These are phyloP conservation scores for Boletus rufocinnamomeus DNA, from an alignment of 768 basidiomycete genomes.

Conservation along the genomic window DNA sequence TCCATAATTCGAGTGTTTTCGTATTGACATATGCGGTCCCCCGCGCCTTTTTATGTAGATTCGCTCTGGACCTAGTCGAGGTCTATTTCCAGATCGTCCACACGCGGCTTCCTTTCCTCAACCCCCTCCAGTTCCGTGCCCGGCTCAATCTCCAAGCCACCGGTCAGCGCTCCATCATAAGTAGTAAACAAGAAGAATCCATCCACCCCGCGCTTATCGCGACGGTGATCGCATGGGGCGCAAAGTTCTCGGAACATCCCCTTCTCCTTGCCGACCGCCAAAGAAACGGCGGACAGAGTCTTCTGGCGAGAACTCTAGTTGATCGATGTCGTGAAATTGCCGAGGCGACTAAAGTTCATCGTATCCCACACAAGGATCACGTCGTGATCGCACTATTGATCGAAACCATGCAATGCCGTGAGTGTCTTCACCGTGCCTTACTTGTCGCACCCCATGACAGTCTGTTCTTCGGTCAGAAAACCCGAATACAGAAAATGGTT, in stretches of 20 bases:
- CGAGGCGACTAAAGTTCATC: constrained; percentile 84
- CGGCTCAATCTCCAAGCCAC: constrained; percentile 53
- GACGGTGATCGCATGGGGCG: constrained; percentile 87
- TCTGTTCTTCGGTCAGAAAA: constrained; percentile 51
- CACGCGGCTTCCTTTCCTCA: constrained; percentile 83
- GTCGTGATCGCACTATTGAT: constrained; percentile 80
- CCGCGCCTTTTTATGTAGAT: constrained; percentile 47
- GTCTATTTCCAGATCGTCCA: constrained; percentile 94
- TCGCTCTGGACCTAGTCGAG: constrained; percentile 90
- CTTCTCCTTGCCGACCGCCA: constrained; percentile 77
- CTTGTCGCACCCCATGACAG: constrained; percentile 10
- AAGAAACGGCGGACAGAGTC: constrained; percentile 69
- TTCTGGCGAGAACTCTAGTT: constrained; percentile 74
- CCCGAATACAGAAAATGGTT: constrained; percentile 72
- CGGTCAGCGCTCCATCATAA: constrained; percentile 25
- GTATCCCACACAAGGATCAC: constrained; percentile 76
- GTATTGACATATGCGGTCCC: constrained; percentile 13
- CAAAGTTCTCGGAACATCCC: constrained; percentile 91
- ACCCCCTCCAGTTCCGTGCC: constrained; percentile 77
- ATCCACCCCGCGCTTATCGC: constrained; percentile 79
- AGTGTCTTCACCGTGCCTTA: constrained; percentile 39
- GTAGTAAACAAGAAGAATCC: constrained; percentile 41
- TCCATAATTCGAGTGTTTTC: constrained; percentile 17
- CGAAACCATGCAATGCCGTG: constrained; percentile 85
- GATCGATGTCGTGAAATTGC: constrained; percentile 83